Evolutionary conservation across 371 early-diverging fungal species (phyloP).

Genomic region (Fennellomyces sp.): DNA sequence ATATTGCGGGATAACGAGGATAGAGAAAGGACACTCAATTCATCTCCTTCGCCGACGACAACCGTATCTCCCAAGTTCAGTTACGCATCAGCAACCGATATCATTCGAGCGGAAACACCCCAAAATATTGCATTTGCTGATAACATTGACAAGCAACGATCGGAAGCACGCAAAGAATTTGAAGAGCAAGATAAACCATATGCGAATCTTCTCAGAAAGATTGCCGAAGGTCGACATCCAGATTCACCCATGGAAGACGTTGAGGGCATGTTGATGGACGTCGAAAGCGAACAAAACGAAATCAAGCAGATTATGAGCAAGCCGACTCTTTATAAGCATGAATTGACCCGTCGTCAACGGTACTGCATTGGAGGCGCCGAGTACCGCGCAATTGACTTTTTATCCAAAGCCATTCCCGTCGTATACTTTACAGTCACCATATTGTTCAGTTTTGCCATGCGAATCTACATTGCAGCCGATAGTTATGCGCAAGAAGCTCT

Average conservation of each 20-base stretch:
- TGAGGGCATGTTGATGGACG: conserved; percentile 24
- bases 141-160: conserved; percentile 8
- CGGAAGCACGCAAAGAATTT: conserved; percentile 14
- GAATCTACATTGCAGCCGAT: conserved; percentile 37
- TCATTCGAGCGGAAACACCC: no score
- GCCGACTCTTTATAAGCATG: conserved; percentile 19
- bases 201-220: neutral
- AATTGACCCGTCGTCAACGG: conserved; percentile 35
- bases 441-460: conserved; percentile 28
- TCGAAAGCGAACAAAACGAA: conserved; percentile 42
- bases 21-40: neutral
- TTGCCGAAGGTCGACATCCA: conserved; percentile 7
- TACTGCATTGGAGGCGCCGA: conserved; percentile 43
- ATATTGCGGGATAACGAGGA: neutral
- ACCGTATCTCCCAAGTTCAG: neutral
- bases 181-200: neutral
- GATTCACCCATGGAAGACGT: conserved; percentile 3
- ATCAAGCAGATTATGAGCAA: conserved; percentile 32
- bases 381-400: conserved; percentile 38
- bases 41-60: neutral
- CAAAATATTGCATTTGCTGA: neutral
- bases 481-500: conserved; percentile 29
- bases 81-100: neutral
- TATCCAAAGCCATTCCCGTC: conserved; percentile 31
- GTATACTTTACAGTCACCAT: conserved; percentile 30